Evolutionary conservation across 2,329 filamentous ascomycete genomes (phyloP).

Genomic region (Sphaceloma murrayae): DNA sequence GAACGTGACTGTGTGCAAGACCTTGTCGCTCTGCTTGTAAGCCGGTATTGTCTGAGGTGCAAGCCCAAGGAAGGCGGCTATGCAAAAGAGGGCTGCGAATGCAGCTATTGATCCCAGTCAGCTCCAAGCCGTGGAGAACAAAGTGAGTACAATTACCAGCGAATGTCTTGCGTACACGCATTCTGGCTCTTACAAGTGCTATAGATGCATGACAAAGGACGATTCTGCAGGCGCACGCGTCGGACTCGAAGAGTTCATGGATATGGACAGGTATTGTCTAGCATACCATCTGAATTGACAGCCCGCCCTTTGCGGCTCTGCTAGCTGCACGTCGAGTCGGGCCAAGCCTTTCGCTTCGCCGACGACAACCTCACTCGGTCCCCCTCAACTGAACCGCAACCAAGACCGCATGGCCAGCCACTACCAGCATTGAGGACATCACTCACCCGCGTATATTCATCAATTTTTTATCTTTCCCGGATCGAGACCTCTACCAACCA

Average conservation of each 20-base stretch:
- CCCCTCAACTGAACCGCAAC: too few species aligned
- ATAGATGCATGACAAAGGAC: constrained; percentile 27
- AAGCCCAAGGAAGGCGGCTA: constrained; percentile 67
- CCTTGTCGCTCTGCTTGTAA: constrained; percentile 71
- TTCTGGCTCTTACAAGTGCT: constrained; percentile 29
- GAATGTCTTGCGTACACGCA: constrained; percentile 83
- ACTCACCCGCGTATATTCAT: constrained; percentile 8
- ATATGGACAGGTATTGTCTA: too few species aligned
- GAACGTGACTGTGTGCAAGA: constrained; percentile 78
- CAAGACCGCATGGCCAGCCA: constrained; percentile 31
- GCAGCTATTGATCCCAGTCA: too few species aligned
- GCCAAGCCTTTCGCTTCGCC: constrained; percentile 17
- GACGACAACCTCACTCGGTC: constrained; percentile 23
- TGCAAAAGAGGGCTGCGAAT: constrained; percentile 55
- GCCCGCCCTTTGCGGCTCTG: too few species aligned
- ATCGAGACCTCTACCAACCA: too few species aligned
- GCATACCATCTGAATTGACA: too few species aligned
- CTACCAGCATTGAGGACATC: constrained; percentile 22
- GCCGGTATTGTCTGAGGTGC: constrained; percentile 46
- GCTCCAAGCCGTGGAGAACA: too few species aligned
- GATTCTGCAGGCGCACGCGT: too few species aligned
- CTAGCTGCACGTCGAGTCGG: too few species aligned
- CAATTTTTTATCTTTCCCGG: constrained; percentile 15
- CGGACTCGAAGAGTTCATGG: too few species aligned
- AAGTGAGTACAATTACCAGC: constrained; percentile 72